A percentile compares a stretch with the other conserved stretches of the same genome.
Evolutionary conservation across 78 protist species (phyloP).

Genomic region (Speleostelium caveatum): DNA sequence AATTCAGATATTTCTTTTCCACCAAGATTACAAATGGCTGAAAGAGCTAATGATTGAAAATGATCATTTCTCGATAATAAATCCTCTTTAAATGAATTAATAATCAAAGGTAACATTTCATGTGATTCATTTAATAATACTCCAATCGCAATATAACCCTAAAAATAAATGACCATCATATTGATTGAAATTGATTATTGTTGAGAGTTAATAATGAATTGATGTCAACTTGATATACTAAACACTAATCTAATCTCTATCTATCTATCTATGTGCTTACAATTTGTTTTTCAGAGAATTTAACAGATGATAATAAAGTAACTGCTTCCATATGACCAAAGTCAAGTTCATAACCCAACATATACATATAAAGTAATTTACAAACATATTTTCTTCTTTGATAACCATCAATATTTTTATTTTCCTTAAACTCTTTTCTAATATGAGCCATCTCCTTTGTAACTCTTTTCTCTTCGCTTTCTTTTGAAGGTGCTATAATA

Average conservation of each 20-base stretch:
- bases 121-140: constrained; percentile 92
- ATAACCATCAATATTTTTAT: constrained; percentile 87
- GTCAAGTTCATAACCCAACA: constrained; percentile 98
- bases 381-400: constrained; percentile 96
- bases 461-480: constrained; percentile 76
- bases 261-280: constrained; percentile 47
- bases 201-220: constrained; percentile 5
- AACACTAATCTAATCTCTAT: no score
- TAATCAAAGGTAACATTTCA: constrained; percentile 96
- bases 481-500: constrained; percentile 66
- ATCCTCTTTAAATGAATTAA: constrained; percentile 94
- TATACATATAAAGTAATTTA: constrained; percentile 97
- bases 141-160: constrained; percentile 94
- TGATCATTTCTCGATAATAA: constrained; percentile 82
- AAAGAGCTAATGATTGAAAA: constrained; percentile 92
- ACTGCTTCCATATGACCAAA: constrained; percentile 99
- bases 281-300: constrained; percentile 96
- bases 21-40: constrained; percentile 96
- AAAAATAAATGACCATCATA: background rate
- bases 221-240: background rate
- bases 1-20: constrained; percentile 96
- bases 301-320: constrained; percentile 87
- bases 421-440: constrained; percentile 81
- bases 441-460: constrained; percentile 86
- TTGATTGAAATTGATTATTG: background rate